A percentile compares a stretch with the other conserved stretches of the same genome.
Evolutionary conservation across 306 rosid genomes (phyloP).

Genomic region (Gynostemma pentaphyllum): DNA sequence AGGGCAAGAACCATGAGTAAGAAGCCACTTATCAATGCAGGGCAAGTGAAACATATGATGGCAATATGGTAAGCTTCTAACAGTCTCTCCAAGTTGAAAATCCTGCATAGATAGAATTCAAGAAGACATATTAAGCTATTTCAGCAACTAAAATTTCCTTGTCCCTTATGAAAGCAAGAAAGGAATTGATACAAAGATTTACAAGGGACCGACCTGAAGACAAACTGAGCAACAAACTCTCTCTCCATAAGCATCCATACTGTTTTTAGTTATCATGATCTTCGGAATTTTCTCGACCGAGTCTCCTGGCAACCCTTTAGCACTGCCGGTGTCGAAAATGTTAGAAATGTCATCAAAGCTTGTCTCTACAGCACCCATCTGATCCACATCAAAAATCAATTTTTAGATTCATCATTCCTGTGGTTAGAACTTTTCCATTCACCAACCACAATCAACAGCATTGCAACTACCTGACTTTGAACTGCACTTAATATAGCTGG

Average conservation of each 20-base stretch:
- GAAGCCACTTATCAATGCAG: conserved; percentile 96
- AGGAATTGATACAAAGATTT: not conserved
- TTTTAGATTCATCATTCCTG: not conserved
- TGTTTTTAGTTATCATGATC: conserved; percentile 52
- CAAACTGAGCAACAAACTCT: conserved; percentile 85
- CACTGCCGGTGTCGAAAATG: conserved; percentile 73
- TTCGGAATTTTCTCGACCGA: conserved; percentile 77
- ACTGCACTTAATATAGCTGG: conserved; percentile 99
- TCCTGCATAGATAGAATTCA: conserved; percentile 40
- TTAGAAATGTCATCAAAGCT: conserved; percentile 78
- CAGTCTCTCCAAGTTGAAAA: conserved; percentile 86
- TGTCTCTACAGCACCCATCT: conserved; percentile 93
- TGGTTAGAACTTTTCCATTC: not conserved
- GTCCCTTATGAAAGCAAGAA: not conserved
- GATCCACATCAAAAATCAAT: conserved; percentile 20
- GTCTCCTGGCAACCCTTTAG: conserved; percentile 81
- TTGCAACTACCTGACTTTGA: conserved; percentile 82
- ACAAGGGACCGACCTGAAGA: conserved; percentile 59
- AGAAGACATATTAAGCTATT: conserved; percentile 10
- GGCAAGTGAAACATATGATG: conserved; percentile 96
- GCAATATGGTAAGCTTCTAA: conserved; percentile 92
- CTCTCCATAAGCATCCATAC: conserved; percentile 60
- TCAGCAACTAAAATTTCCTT: not conserved
- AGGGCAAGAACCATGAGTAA: conserved; percentile 96
- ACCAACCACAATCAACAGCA: not conserved